These are phyloP conservation scores for Lipomyces spencermartinsiae DNA, from an alignment of 805 yeast genomes.

Conservation along the genomic window DNA sequence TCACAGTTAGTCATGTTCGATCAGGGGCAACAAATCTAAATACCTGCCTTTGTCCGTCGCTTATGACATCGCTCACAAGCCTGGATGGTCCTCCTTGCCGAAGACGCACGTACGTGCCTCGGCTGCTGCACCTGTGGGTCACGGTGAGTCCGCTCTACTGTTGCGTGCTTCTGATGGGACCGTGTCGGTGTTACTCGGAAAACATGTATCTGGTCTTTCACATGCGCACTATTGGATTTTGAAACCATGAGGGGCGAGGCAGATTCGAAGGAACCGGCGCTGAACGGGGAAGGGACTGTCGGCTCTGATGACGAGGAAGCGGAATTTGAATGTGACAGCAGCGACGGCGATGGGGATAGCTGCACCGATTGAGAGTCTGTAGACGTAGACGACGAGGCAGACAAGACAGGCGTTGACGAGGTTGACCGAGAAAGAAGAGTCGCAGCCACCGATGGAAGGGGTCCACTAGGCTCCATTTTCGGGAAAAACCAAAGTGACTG, in stretches of 20 bases:
- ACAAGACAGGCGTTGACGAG: background rate
- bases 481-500: background rate
- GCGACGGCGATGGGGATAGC: background rate
- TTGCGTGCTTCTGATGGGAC: background rate
- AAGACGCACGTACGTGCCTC: conserved; percentile 1
- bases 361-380: background rate
- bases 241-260: conserved; percentile 26
- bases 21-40: background rate
- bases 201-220: conserved; percentile 28
- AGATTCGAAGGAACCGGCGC: conserved; percentile 16
- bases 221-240: conserved; percentile 22
- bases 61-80: conserved; percentile 37
- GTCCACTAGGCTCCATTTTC: background rate
- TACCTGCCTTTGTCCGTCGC: conserved; percentile 32
- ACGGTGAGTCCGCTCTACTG: background rate
- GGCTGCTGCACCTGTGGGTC: background rate
- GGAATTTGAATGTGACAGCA: background rate
- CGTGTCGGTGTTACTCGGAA: conserved; percentile 17
- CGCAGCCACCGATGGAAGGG: background rate
- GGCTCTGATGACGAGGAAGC: background rate
- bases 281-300: conserved; percentile 7
- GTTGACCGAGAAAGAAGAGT: background rate
- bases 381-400: background rate
- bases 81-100: conserved; percentile 26
- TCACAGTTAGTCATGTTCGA: background rate